Evolutionary conservation across 495 filamentous ascomycete genomes (phyloP).

Genomic region (Podospora pseudoanserina): DNA sequence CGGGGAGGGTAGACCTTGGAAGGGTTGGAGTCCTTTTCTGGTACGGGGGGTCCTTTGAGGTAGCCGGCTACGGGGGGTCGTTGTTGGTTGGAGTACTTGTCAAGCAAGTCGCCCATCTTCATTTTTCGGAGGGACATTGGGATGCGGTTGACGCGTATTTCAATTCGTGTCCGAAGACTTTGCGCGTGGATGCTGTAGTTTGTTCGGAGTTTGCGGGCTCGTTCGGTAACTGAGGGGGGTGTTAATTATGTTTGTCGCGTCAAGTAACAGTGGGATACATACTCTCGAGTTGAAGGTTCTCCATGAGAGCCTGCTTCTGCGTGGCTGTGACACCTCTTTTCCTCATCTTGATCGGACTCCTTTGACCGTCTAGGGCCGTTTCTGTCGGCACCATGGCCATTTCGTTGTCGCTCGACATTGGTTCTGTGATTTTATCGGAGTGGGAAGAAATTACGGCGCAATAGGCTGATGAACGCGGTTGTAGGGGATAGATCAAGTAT

Average conservation of each 20-base stretch:
- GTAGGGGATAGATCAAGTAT: not conserved
- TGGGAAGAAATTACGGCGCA: not conserved
- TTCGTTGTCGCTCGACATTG: slow-evolving; percentile 32
- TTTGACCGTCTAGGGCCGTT: slow-evolving; percentile 44
- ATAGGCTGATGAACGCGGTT: not conserved
- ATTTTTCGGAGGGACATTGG: slow-evolving; percentile 72
- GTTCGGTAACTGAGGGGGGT: slow-evolving; percentile 69
- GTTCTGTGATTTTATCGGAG: not conserved
- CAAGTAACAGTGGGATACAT: slow-evolving; percentile 30
- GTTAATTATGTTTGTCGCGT: not conserved
- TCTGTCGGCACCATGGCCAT: slow-evolving; percentile 29
- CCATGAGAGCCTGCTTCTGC: slow-evolving; percentile 85
- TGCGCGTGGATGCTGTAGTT: slow-evolving; percentile 86
- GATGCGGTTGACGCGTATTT: slow-evolving; percentile 92
- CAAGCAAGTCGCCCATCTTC: slow-evolving; percentile 78
- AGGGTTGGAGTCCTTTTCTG: slow-evolving; percentile 30
- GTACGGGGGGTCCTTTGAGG: slow-evolving; percentile 30
- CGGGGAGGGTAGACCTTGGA: slow-evolving; percentile 13
- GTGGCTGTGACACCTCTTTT: slow-evolving; percentile 62
- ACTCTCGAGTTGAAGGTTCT: slow-evolving; percentile 93
- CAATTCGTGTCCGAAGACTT: slow-evolving; percentile 78
- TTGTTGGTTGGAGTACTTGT: slow-evolving; percentile 35
- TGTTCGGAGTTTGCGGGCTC: slow-evolving; percentile 83
- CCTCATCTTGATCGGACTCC: slow-evolving; percentile 59
- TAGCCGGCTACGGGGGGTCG: slow-evolving; percentile 2